Base-by-base conservation (phyloP, 2,329 filamentous ascomycete genomes). In the Aspergillus flavus region DNA sequence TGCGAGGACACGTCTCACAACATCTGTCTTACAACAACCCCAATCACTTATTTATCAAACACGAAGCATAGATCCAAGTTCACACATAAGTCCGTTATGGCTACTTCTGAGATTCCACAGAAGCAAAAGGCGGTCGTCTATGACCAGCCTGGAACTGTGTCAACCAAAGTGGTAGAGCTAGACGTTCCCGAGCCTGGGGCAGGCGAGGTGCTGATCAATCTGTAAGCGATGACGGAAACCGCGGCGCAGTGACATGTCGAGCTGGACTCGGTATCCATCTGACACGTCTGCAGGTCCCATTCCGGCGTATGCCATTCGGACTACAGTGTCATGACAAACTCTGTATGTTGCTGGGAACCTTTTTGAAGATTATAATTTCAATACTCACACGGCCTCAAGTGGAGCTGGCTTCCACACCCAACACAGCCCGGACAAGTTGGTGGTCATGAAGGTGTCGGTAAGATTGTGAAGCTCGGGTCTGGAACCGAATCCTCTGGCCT, bases 381-480 rank as follows among this genome's bases (percentile, higher is more conserved):
- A 19, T 55, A 28, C 23, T 30, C 19, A 14, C 10, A 53, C 16
- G 16, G 26, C 21, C 55, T 64, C 12, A 65, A 83, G 80, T 89
- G 86, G 83, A 82, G 78, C 65, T 82, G 79, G 12, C 83, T 91
- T 1, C 87, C 87, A 2, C 80, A 79, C 66, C 86, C 85, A 41
- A 89, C 87, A 9, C 84, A 83, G 71, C 75, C 82, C 43, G 86
- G 86, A 11, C 88, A 90, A 73, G 83, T 90, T 4, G 89, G 89
- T 48, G 89, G 89, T 5, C 89, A 91, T 71, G 89, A 91, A 76
- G 89, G 89, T 21, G 85, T 91, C 1, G 87, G 87, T 48, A 84
- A 83, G 58, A 81, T 91, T 36, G 87, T 89, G 48, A 88, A 89
- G 72, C 79, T 91, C 64, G 89, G 89, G 0, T 81, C 87, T 0